phyloP scores from a whole-genome alignment of 164 flowering plant genomes.

The Piper longum region DNA sequence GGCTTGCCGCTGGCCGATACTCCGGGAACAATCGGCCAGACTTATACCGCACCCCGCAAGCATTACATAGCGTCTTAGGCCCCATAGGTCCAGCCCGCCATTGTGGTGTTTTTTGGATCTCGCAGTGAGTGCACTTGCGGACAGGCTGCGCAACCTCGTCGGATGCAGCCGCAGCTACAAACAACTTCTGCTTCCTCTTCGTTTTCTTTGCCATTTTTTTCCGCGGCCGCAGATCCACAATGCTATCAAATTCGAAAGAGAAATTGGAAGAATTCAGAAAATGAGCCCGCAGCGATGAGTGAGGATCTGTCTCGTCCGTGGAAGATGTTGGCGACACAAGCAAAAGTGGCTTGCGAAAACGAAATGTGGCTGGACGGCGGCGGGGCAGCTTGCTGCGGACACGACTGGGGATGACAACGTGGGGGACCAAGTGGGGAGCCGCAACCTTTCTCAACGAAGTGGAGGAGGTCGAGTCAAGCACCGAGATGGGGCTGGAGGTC shows the following conservation, averaged over 20 bases:
- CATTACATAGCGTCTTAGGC: slow-evolving; percentile 93
- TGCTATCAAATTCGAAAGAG: slow-evolving; percentile 28
- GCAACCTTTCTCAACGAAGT: slow-evolving; percentile 18
- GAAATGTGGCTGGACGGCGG: slow-evolving; percentile 63
- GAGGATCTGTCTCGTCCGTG: slow-evolving; percentile 7
- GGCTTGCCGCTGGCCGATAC: slow-evolving; percentile 96
- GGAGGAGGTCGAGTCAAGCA: slow-evolving; percentile 74
- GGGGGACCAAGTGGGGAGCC: slow-evolving; percentile 21
- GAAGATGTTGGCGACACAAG: slow-evolving; percentile 41
- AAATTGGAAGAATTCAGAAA: slow-evolving; percentile 8
- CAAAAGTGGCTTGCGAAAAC: slow-evolving; percentile 36
- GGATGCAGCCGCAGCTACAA: slow-evolving; percentile 6
- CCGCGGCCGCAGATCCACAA: slow-evolving; percentile 36
- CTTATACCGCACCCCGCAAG: slow-evolving; percentile 89
- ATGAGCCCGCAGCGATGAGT: background rate
- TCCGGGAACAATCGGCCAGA: slow-evolving; percentile 89
- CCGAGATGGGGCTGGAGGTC: slow-evolving; percentile 72
- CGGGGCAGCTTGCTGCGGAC: slow-evolving; percentile 68
- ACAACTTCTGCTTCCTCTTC: slow-evolving; percentile 19
- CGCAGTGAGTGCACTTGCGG: slow-evolving; percentile 85
- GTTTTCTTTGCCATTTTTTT: slow-evolving; percentile 33
- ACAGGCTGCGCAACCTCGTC: slow-evolving; percentile 10
- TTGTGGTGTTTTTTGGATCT: slow-evolving; percentile 86
- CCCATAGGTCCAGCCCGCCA: slow-evolving; percentile 98
- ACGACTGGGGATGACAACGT: slow-evolving; percentile 28